Conservation (phyloP, 257 asterid genomes). For the Penstemon eatonii region DNA sequence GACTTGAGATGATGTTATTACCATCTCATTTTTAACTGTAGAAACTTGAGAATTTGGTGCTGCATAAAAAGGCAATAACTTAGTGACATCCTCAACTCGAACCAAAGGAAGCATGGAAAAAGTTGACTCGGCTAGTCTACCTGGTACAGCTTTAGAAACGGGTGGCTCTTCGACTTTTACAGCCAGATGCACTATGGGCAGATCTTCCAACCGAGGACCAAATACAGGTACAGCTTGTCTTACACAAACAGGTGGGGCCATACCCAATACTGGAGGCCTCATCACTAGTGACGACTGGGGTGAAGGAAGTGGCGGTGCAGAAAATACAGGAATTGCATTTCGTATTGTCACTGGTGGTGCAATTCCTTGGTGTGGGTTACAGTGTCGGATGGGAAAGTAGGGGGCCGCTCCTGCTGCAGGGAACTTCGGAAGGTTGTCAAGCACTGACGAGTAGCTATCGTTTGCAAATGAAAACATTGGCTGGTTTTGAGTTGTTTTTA, state of each 20-base stretch:
- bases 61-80: conserved; percentile 26
- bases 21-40: conserved; percentile 9
- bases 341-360: conserved; percentile 75
- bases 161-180: conserved; percentile 39
- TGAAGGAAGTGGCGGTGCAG: conserved; percentile 60
- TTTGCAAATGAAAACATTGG: no score
- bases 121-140: conserved; percentile 32
- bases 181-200: conserved; percentile 40
- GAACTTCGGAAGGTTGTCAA: conserved; percentile 37
- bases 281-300: conserved; percentile 31
- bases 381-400: conserved; percentile 42
- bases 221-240: conserved; percentile 63
- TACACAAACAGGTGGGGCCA: conserved; percentile 54
- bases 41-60: conserved; percentile 33
- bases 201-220: conserved; percentile 47
- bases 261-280: conserved; percentile 40
- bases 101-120: conserved; percentile 37
- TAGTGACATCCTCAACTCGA: conserved; percentile 31
- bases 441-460: no score
- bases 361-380: conserved; percentile 47
- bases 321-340: conserved; percentile 65
- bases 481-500: no score
- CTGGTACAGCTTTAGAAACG: conserved; percentile 32
- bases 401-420: conserved; percentile 41
- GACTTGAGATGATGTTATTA: no score